Base-by-base conservation (phyloP, 441 rosid genomes). In the Flueggea neowawraea region DNA sequence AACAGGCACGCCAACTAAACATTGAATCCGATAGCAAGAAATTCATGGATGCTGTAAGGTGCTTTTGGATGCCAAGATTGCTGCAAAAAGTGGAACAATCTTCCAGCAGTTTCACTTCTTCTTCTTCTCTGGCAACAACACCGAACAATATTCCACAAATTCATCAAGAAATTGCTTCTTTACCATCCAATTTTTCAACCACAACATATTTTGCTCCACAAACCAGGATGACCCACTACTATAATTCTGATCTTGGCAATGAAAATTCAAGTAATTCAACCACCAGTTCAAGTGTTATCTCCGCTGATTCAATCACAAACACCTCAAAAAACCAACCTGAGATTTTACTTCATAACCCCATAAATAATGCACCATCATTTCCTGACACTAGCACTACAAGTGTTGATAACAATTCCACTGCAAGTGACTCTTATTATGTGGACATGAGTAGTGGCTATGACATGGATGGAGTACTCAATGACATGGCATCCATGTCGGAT, bases 1-100 rank as follows among this genome's bases (percentile, higher is more conserved):
- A 83, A 69, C 91, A 85, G 57, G 91, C 91, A 0, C 78, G 84
- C 4, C 82, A 81, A 47, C 78, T 88, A 2, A 85, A 83, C 50
- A 72, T 83, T 10, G 95, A 88, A 44, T 74, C 80, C 6, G 79
- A 79, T 11, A 79, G 91, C 71, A 61, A 71, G 53, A 76, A 60
- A 14, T 86, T 88, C 64, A 65, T 71, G 53, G 89, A 86, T 41
- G 66, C 75, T 16, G 73, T 84, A 17, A 64, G 76, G 58, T 69
- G 78, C 60, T 63, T 62, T 43, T 81, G 78, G 89, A 78, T 82
- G 82, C 92, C 87, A 31, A 73, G 81, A 55, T 72, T 83, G 71
- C 55, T 74, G 47, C 92, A 81, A 49, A 78, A 77, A 72, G 78
- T 73, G 6, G 69, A 69, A 15, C 75, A 60, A 8, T 60, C 75